Evolutionary conservation across 2,329 filamentous ascomycete species (phyloP).

Genomic region (Coleophoma eucalyptorum): DNA sequence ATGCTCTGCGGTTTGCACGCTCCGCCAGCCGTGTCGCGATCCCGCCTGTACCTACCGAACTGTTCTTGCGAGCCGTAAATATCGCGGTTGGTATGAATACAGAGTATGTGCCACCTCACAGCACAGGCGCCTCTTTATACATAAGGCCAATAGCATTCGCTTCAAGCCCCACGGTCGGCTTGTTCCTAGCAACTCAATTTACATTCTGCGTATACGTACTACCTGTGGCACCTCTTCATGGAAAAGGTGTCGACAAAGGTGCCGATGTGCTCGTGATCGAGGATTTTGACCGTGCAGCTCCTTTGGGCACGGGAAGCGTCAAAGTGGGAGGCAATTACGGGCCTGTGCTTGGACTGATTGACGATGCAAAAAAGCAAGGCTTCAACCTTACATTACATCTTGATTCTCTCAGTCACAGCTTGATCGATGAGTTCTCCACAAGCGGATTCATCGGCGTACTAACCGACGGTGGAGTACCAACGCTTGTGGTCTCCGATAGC

Average conservation of each 20-base stretch:
- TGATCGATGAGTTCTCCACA: constrained; percentile 91
- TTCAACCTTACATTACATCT: constrained; percentile 89
- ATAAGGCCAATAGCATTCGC: constrained; percentile 84
- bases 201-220: constrained; percentile 85
- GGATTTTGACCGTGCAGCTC: constrained; percentile 87
- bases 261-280: constrained; percentile 82
- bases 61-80: constrained; percentile 55
- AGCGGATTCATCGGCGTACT: constrained; percentile 81
- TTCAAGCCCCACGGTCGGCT: constrained; percentile 77
- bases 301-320: constrained; percentile 78
- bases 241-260: constrained; percentile 54
- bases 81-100: constrained; percentile 80
- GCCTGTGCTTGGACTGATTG: constrained; percentile 80
- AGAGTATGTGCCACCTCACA: constrained; percentile 81
- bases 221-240: constrained; percentile 92
- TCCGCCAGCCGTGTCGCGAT: constrained; percentile 61
- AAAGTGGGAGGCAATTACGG: constrained; percentile 95
- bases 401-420: constrained; percentile 74
- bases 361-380: constrained; percentile 69
- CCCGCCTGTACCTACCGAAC: constrained; percentile 53
- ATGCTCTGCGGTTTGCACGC: constrained; percentile 59
- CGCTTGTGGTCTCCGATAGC: constrained; percentile 78
- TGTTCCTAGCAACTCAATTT: constrained; percentile 86
- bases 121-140: constrained; percentile 84
- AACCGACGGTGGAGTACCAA: constrained; percentile 50